Evolutionary conservation across 2,329 filamentous ascomycete genomes (phyloP), one percentile per base, ranked within the genome.

Genomic region (Sclerotiophoma versabilis): DNA sequence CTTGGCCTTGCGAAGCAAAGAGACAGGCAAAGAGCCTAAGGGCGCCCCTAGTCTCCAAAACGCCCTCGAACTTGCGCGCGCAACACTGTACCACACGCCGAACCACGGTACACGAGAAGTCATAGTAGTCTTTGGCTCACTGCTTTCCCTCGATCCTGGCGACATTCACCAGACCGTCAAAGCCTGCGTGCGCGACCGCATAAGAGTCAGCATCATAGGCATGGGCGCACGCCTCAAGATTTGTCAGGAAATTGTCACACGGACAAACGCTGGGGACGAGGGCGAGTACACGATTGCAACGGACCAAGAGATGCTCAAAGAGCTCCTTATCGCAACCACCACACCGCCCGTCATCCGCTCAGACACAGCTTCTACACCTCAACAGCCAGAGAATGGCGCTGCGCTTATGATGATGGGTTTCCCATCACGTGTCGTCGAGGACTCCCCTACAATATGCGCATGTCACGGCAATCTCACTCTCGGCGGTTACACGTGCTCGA

Each of bases 401-500:
- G 81, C 83, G 2, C 80, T 99, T 33, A 84, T 99, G 22, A 96
- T 96, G 90, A 99, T 99, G 93, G 95, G 95, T 4, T 99, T 99
- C 69, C 95, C 95, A 0, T 96, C 91, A 5, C 85, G 93, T 30
- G 90, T 89, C 2, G 85, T 95, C 5, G 90, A 91, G 47, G 82
- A 86, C 20, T 80, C 82, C 39, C 83, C 87, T 5, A 92, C 89
- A 54, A 86, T 95, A 58, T 99, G 95, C 74, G 92, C 93, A 5
- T 99, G 95, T 71, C 93, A 98, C 76, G 92, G 90, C 63, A 87
- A 87, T 58, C 87, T 93, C 14, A 88, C 84, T 17, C 82, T 90
- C 43, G 92, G 95, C 50, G 95, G 95, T 1, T 99, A 98, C 76
- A 81, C 89, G 9, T 99, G 95, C 79, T 95, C 92, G 12, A 85